Percentiles rank a stretch among this genome's conserved stretches.
phyloP scores from a whole-genome alignment of 495 filamentous ascomycete species.

The Cairneyella variabilis region DNA sequence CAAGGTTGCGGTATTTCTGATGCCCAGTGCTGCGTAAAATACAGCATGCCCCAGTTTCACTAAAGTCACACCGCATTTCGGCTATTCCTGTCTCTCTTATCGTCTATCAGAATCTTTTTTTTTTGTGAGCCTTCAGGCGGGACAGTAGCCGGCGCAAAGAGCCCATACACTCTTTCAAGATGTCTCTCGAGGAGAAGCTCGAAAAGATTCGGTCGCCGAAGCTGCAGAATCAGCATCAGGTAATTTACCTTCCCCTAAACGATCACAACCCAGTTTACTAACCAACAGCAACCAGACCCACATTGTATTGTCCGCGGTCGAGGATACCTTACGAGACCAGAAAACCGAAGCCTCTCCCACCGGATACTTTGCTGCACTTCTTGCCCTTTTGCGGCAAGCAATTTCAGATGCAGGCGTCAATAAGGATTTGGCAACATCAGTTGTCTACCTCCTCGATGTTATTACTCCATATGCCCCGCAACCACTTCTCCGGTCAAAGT shows the following conservation, averaged over 20 bases:
- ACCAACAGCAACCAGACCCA: slow-evolving; percentile 55
- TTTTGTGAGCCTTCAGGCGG: slow-evolving; percentile 10
- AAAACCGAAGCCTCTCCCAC: slow-evolving; percentile 78
- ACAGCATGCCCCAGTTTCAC: too few relatives aligned
- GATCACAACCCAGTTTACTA: slow-evolving; percentile 4
- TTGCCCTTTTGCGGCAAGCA: slow-evolving; percentile 79
- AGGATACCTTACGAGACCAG: slow-evolving; percentile 85
- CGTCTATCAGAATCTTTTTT: slow-evolving; percentile 22
- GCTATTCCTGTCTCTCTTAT: slow-evolving; percentile 2
- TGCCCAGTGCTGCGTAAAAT: too few relatives aligned
- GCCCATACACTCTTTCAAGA: slow-evolving; percentile 34
- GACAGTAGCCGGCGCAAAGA: slow-evolving; percentile 20
- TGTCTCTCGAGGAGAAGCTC: slow-evolving; percentile 84
- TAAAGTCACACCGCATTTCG: too few relatives aligned
- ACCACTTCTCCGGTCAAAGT: slow-evolving; percentile 84
- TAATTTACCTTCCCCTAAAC: slow-evolving; percentile 34
- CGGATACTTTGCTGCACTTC: slow-evolving; percentile 92
- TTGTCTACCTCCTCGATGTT: slow-evolving; percentile 93
- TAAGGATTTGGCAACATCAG: slow-evolving; percentile 79
- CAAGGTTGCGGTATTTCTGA: neutral
- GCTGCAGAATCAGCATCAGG: slow-evolving; percentile 91
- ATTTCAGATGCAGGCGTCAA: slow-evolving; percentile 63
- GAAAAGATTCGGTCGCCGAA: slow-evolving; percentile 96
- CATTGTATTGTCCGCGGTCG: slow-evolving; percentile 83
- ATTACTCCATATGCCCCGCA: slow-evolving; percentile 78